A percentile compares a stretch with the other conserved stretches of the same genome.
Evolutionary conservation across 208 protist genomes (phyloP).

Genomic region (Crithidia mellificae): DNA sequence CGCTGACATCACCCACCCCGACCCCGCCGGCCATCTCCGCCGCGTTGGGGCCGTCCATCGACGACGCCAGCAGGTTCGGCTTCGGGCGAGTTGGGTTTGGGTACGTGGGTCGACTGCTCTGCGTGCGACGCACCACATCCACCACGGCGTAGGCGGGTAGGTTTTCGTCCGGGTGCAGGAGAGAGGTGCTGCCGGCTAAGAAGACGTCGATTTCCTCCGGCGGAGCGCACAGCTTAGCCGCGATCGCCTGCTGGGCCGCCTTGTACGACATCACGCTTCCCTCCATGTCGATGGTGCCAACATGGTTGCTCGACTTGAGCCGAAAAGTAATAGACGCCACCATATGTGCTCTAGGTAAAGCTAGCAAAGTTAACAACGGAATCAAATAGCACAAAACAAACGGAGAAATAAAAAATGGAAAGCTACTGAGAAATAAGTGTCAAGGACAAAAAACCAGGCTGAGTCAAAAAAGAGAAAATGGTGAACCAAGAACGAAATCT

Average conservation of each 20-base stretch:
- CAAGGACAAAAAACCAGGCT: too few relatives aligned
- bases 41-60: neutral
- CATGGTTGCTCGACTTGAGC: constrained; percentile 75
- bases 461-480: too few relatives aligned
- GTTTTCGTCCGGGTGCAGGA: constrained; percentile 79
- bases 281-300: constrained; percentile 77
- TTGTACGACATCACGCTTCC: constrained; percentile 66
- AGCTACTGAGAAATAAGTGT: too few relatives aligned
- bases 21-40: neutral
- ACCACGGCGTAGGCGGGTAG: constrained; percentile 76
- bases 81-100: constrained; percentile 18
- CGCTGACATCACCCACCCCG: constrained; percentile 6
- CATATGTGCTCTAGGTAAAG: constrained; percentile 19
- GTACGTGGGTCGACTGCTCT: constrained; percentile 23
- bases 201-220: constrained; percentile 82
- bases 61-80: neutral
- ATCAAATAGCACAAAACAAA: neutral
- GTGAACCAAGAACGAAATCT: too few relatives aligned
- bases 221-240: constrained; percentile 60
- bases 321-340: constrained; percentile 82
- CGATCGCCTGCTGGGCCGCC: constrained; percentile 74
- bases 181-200: constrained; percentile 60
- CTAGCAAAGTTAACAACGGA: neutral
- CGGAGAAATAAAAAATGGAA: too few relatives aligned
- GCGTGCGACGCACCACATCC: constrained; percentile 75